These are phyloP conservation scores for Bruguiera parviflora DNA, from an alignment of 345 rosid species.

Conservation along the genomic window DNA sequence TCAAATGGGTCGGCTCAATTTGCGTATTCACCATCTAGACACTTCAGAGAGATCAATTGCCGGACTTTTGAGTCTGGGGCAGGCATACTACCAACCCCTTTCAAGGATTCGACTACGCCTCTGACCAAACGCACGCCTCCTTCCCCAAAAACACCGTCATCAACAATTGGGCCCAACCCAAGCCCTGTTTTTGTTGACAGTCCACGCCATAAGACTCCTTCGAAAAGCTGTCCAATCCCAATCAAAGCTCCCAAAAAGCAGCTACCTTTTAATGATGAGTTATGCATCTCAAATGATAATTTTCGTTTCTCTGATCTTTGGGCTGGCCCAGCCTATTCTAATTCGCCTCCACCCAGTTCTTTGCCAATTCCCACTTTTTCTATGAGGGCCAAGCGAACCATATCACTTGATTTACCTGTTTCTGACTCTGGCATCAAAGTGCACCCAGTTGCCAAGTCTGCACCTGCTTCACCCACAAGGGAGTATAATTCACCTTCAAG, in stretches of 20 bases:
- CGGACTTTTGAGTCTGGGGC: constrained; percentile 68
- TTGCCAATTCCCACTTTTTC: constrained; percentile 89
- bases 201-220: constrained; percentile 7
- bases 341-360: constrained; percentile 94
- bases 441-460: constrained; percentile 64
- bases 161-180: neutral
- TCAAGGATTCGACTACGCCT: constrained; percentile 31
- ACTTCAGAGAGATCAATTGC: constrained; percentile 64
- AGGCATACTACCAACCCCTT: constrained; percentile 72
- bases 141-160: constrained; percentile 27
- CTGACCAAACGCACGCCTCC: constrained; percentile 28
- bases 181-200: constrained; percentile 15
- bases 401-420: constrained; percentile 57
- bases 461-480: constrained; percentile 83
- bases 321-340: constrained; percentile 99
- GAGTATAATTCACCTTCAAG: constrained; percentile 31
- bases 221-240: constrained; percentile 52
- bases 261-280: constrained; percentile 32
- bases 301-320: constrained; percentile 67
- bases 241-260: constrained; percentile 31
- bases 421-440: constrained; percentile 32
- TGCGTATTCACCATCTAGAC: constrained; percentile 50
- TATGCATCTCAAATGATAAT: constrained; percentile 16
- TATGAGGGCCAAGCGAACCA: constrained; percentile 52
- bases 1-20: constrained; percentile 39